Conservation (phyloP, 208 protist genomes). For the Acanthamoeba triangularis region DNA sequence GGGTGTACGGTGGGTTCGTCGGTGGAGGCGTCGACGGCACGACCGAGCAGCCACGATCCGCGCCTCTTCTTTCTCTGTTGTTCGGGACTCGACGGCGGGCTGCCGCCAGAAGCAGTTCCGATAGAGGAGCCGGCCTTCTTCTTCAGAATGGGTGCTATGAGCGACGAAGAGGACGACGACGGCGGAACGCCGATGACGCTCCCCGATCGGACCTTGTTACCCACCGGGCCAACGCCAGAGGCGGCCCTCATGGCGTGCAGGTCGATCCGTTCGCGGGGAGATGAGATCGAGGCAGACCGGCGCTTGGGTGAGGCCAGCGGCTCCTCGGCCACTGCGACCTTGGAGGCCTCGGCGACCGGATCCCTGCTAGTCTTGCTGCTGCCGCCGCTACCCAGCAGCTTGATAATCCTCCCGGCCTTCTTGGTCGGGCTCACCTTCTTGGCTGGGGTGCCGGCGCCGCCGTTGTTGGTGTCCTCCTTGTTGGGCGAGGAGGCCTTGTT, state of each 20-base stretch:
- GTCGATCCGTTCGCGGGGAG: neutral
- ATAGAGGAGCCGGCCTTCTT: neutral
- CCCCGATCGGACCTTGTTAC: too few species aligned
- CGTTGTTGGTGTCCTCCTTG: neutral
- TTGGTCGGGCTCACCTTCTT: neutral
- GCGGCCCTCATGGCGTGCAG: neutral
- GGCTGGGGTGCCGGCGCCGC: neutral
- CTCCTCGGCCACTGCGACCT: neutral
- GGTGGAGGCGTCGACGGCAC: neutral
- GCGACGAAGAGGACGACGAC: neutral
- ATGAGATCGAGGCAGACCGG: neutral
- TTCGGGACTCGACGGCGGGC: neutral
- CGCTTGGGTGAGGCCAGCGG: neutral
- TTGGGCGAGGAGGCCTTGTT: neutral
- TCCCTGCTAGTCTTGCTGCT: neutral
- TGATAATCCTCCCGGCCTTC: neutral
- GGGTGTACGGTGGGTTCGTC: neutral
- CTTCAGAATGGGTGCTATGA: neutral
- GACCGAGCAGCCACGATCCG: neutral
- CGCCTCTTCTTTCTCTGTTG: neutral
- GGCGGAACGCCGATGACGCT: neutral
- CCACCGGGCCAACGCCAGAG: neutral
- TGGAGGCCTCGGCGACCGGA: too few species aligned
- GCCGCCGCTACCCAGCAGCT: neutral
- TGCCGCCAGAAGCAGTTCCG: neutral